Conservation (phyloP, 495 filamentous ascomycete species). For the Pseudevernia furfuracea region DNA sequence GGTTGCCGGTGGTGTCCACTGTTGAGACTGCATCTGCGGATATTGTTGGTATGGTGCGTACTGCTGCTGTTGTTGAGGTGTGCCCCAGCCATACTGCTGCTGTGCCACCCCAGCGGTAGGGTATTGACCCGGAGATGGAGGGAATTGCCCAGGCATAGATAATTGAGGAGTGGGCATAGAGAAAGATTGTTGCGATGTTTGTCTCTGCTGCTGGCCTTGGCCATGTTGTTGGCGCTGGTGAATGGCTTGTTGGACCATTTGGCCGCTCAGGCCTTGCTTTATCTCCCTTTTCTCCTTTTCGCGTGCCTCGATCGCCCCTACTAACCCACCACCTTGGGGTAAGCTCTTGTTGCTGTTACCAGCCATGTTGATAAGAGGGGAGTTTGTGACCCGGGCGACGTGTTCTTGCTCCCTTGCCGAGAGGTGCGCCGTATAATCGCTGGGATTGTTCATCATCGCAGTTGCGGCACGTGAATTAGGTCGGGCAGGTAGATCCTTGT, state of each 20-base stretch:
- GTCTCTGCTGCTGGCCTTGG: constrained; percentile 36
- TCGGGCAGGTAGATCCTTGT: constrained; percentile 39
- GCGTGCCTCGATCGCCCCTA: constrained; percentile 68
- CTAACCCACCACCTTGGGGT: constrained; percentile 50
- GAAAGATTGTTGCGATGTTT: constrained; percentile 40
- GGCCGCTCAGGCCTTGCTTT: constrained; percentile 60
- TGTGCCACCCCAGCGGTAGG: constrained; percentile 2
- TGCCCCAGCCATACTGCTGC: constrained; percentile 19
- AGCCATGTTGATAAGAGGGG: constrained; percentile 68
- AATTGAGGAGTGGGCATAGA: constrained; percentile 24
- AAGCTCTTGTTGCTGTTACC: constrained; percentile 40
- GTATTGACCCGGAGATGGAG: constrained; percentile 21
- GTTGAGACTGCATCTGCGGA: constrained; percentile 23
- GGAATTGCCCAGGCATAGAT: constrained; percentile 25
- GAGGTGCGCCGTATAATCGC: constrained; percentile 56
- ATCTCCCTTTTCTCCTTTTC: constrained; percentile 68
- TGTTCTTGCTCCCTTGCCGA: constrained; percentile 94
- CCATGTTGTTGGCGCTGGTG: constrained; percentile 61
- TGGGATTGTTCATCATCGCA: constrained; percentile 35
- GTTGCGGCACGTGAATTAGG: constrained; percentile 45
- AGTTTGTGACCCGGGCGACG: constrained; percentile 78
- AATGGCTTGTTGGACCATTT: constrained; percentile 74
- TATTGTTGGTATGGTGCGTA: constrained; percentile 19
- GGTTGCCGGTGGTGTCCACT: constrained; percentile 19
- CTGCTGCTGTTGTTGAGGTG: constrained; percentile 22